Conservation (phyloP, 805 yeast species). For the Pichia manshurica region DNA sequence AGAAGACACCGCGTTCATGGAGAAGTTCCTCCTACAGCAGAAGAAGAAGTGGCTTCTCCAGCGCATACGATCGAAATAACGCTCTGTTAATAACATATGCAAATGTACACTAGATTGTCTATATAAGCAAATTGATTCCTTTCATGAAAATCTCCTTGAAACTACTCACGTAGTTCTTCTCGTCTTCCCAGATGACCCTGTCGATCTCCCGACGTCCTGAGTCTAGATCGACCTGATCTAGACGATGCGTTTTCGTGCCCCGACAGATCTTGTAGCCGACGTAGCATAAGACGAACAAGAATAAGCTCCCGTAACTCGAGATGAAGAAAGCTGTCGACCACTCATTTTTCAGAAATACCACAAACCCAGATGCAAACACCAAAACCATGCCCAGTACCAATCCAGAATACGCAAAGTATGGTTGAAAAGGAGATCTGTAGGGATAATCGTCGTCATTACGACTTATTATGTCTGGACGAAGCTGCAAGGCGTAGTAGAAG, state of each 20-base stretch:
- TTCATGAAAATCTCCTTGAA: conserved; percentile 28
- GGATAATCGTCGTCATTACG: conserved; percentile 53
- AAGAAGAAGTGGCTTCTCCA: conserved; percentile 3
- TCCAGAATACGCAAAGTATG: conserved; percentile 47
- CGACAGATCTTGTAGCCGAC: conserved; percentile 47
- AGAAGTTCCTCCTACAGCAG: conserved; percentile 1
- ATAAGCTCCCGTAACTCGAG: conserved; percentile 48
- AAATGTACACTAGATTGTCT: too few relatives aligned
- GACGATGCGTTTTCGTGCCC: conserved; percentile 58
- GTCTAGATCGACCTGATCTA: conserved; percentile 75
- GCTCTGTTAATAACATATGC: too few relatives aligned
- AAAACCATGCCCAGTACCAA: conserved; percentile 37
- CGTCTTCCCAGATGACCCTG: conserved; percentile 76
- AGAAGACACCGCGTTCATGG: background rate
- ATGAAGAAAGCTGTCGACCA: conserved; percentile 49
- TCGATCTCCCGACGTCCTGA: conserved; percentile 83
- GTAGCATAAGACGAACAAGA: conserved; percentile 41
- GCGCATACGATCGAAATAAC: background rate
- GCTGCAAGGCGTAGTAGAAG: conserved; percentile 48
- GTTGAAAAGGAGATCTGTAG: conserved; percentile 50
- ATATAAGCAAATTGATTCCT: conserved; percentile 19
- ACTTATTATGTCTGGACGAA: conserved; percentile 50
- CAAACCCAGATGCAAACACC: conserved; percentile 45
- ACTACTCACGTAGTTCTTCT: conserved; percentile 33
- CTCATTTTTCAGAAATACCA: conserved; percentile 41